Base-by-base conservation (phyloP, 306 rosid species). In the Hippophae gyantsensis region DNA sequence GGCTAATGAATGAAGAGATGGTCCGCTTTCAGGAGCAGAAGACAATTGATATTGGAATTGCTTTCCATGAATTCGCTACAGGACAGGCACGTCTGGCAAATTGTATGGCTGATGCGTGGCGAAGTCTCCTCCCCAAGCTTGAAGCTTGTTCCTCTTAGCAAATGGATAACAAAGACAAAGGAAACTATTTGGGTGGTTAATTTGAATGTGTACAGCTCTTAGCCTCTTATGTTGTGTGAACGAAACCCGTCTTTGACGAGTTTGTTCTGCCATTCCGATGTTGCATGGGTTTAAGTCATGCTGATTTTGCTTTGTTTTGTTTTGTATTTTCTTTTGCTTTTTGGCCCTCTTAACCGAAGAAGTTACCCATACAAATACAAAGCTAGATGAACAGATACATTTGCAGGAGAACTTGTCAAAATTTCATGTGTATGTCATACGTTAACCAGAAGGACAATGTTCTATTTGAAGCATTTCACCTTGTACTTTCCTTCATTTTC, bases 1-100 rank as follows among this genome's bases (percentile, higher is more conserved):
- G 73, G 65, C 54, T 84, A 67, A 93, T 93, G 97, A 84, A 75
- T 25, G 95, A 89, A 76, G 99, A 93, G 82, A 84, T 81, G 10
- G 84, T 76, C 56, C 86, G 81, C 56, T 93, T 93, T 74, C 99
- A 93, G 72, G 97, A 88, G 58, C 94, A 89, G 82, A 89, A 89
- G 69, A 93, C 99, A 57, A 62, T 62, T 54, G 99, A 93, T 57
- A 71, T 93, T 89, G 99, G 97, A 47, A 68, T 84, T 43, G 95
- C 97, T 66, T 93, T 93, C 74, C 95, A 93, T 13, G 97, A 89
- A 77, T 93, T 93, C 59, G 99, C 99, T 27, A 86, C 81, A 79
- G 97, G 99, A 23, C 99, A 93, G 80, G 96, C 95, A 5, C 93
- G 90, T 53, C 78, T 89, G 38, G 90, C 99, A 18, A 93, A 82